Percentiles rank a stretch among this genome's conserved stretches.
Evolutionary conservation across 306 rosid species (phyloP).

Genomic region (Medicago arabica): DNA sequence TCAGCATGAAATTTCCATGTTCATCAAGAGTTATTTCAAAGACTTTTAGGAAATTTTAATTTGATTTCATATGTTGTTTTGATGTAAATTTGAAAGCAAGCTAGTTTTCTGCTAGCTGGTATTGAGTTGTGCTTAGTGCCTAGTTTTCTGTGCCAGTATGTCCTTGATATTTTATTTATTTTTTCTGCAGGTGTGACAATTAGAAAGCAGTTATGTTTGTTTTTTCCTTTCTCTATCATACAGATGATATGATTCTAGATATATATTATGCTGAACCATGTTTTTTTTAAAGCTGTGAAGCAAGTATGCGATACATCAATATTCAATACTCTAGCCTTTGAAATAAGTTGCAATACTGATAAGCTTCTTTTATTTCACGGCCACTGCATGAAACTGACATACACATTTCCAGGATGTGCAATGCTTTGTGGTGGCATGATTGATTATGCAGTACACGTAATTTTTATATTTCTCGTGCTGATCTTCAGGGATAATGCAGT

Average conservation of each 20-base stretch:
- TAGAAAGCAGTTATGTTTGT: not conserved
- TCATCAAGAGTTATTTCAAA: conserved; percentile 20
- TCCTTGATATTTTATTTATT: not conserved
- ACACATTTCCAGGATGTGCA: conserved; percentile 26
- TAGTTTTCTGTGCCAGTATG: not conserved
- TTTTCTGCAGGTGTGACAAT: not conserved
- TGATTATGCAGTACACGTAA: conserved; percentile 34
- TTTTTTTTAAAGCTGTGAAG: conserved; percentile 29
- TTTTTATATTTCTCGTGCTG: conserved; percentile 39
- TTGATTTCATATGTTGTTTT: conserved; percentile 28
- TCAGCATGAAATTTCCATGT: conserved; percentile 11
- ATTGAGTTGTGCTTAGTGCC: conserved; percentile 4
- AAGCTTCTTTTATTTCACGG: conserved; percentile 20
- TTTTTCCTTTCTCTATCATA: not conserved
- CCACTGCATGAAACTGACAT: conserved; percentile 6
- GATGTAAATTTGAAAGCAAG: conserved; percentile 14
- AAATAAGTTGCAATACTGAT: conserved; percentile 34
- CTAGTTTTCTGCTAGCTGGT: conserved; percentile 21
- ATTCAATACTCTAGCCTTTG: conserved; percentile 4
- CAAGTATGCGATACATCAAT: not conserved
- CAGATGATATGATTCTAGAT: not conserved
- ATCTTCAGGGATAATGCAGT: conserved; percentile 55
- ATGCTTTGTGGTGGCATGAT: conserved; percentile 14
- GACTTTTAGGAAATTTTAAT: conserved; percentile 1
- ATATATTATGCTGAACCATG: conserved; percentile 22